Evolutionary conservation across 2,329 filamentous ascomycete species (phyloP), one percentile per base, ranked within the genome.

Genomic region (Clarireedia monteithiana): DNA sequence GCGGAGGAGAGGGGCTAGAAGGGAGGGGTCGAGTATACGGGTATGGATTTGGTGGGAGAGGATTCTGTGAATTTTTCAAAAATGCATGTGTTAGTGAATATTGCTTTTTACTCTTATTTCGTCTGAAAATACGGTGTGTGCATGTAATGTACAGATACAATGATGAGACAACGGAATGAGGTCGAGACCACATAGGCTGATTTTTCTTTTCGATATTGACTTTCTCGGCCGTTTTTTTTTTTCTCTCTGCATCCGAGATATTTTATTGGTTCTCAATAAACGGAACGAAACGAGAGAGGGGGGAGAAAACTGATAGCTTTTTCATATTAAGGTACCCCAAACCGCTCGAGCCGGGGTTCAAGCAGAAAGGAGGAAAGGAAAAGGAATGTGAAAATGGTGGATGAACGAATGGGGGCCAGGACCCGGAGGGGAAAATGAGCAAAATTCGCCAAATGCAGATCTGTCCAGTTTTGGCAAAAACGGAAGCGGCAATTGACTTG

Each of bases 1-100:
- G 69, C 83, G 82, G 65, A 92, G 79, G 63, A 89, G 72, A 68
- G 77, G 76, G 69, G 88, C 83, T 55, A 91, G 75, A 63, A 81
- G 77, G 59, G 78, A 77, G 63, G 84, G 77, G 72, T 85, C 80
- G 60, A 90, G 75, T 59, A 88, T 69, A 68, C 79, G 73, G 55
- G 72, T 73, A 60, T 76, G 74, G 61, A 84, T 76, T 64, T 75
- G 73, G 69, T 84, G 73, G 53, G 81, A 84, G 61, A 86, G 72
- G 49, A 69, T 63, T 65, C 68, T 69, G 50, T 50, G 39, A 23
- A 27, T 50, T 34, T 34, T 34, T 34, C 2, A 12, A 34, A 34
- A 34, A 34, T 34, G 30, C 9, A 34, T 34, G 30, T 34, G 30
- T 34, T 34, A 34, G 30, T 34, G 30, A 34, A 34, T 34, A 34